Evolutionary conservation across 129 eudicot species (phyloP), one percentile per base, ranked within the genome.

Genomic region (Solidago caesia): DNA sequence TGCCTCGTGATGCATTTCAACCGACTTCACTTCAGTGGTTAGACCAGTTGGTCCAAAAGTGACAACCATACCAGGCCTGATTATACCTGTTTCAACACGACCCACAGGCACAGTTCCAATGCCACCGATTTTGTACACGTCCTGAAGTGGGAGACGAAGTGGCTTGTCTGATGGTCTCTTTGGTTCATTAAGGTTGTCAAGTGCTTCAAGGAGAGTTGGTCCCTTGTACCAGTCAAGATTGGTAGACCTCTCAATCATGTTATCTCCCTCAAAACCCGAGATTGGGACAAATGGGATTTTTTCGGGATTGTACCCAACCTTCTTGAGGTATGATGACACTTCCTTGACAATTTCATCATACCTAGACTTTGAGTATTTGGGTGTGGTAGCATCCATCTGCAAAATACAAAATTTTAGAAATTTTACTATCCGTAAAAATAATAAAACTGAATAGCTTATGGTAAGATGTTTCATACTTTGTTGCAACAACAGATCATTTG

Each of bases 221-320:
- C 84, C 84, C 80, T 81, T 81, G 74, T 81, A 81, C 84, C 84
- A 81, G 73, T 81, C 84, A 12, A 81, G 81, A 61, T 81, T 81
- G 27, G 77, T 81, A 13, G 83, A 79, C 53, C 83, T 73, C 63
- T 79, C 83, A 6, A 77, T 77, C 81, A 77, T 77, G 75, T 77
- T 77, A 44, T 77, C 81, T 6, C 81, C 81, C 60, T 77, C 81
- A 43, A 77, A 77, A 45, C 81, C 81, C 47, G 81, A 77, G 26
- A 77, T 77, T 49, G 81, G 81, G 15, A 77, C 81, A 25, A 79
- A 79, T 64, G 83, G 83, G 70, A 72, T 65, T 45, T 72, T 79
- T 0, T 79, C 83, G 7, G 83, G 83, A 62, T 79, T 81, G 77
- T 81, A 81, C 4, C 84, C 84, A 8, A 81, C 84, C 48, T 81